Evolutionary conservation across 2,329 filamentous ascomycete species (phyloP), one percentile per base, ranked within the genome.

Genomic region (Emydomyces testavorans): DNA sequence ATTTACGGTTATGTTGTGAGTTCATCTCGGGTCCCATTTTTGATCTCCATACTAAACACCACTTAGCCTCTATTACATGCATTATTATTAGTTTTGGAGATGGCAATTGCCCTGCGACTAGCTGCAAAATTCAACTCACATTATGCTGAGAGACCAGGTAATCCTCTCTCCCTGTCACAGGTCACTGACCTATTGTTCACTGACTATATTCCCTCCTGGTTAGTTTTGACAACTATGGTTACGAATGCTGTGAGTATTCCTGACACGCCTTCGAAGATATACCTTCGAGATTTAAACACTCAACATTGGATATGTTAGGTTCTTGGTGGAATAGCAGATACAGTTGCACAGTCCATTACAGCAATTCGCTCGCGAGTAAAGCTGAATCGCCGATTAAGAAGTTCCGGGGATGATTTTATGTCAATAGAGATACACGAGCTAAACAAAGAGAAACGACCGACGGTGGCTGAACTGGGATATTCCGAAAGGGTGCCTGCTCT

Each of bases 141-240:
- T 71, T 98, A 96, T 77, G 82, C 86, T 56, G 82, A 88, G 62
- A 84, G 85, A 62, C 92, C 90, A 61, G 73, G 85, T 89, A 74
- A 56, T 76, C 63, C 46, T 32, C 46, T 38, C 31, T 29, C 41
- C 42, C 20, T 40, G 42, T 24, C 26, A 32, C 13, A 20, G 29
- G n/a, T n/a, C n/a, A n/a, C n/a, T n/a, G n/a, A n/a, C n/a, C 43
- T 31, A 16, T 43, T 35, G 20, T 50, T 56, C 59, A 50, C 60
- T 57, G 41, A 50, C 20, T 26, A n/a, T n/a, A n/a, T 50, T 21
- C 16, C 38, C 49, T 24, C 28, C 50, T 31, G 44, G 10, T 50
- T 62, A 85, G 85, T 98, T 35, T 78, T 98, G 60, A 98, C 92
- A 53, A 98, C 94, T 68, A 98, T 98, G 90, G 86, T 95, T 62